Conservation (phyloP, 1,284 basidiomycete genomes). For the Boletus semigastroideus region DNA sequence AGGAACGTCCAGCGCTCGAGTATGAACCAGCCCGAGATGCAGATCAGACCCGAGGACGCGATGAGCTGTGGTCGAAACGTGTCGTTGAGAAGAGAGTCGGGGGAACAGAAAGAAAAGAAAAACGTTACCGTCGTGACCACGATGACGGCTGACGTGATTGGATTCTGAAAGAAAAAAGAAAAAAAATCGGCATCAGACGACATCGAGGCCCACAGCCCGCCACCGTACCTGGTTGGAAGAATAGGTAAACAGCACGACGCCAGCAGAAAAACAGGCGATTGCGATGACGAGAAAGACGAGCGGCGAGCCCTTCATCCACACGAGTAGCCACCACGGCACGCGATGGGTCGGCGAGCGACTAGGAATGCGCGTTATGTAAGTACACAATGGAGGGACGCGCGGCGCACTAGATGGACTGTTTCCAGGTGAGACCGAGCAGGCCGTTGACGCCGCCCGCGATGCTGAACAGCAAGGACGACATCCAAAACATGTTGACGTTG, state of each 20-base stretch:
- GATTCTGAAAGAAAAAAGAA: conserved; percentile 40
- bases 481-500: conserved; percentile 58
- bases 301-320: conserved; percentile 60
- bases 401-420: conserved; percentile 55
- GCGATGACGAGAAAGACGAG: conserved; percentile 57
- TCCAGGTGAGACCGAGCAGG: conserved; percentile 57
- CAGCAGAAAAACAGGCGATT: conserved; percentile 56
- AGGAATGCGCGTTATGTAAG: too few relatives aligned
- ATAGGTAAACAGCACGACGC: conserved; percentile 53
- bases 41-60: conserved; percentile 75
- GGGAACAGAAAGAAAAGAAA: too few relatives aligned
- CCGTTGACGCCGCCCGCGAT: conserved; percentile 61
- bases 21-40: conserved; percentile 75
- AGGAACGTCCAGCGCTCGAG: conserved; percentile 71
- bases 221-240: conserved; percentile 43
- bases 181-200: neutral
- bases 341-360: conserved; percentile 55
- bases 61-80: conserved; percentile 29
- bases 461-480: conserved; percentile 58
- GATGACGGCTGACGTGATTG: conserved; percentile 62
- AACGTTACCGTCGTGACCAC: conserved; percentile 58
- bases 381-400: too few relatives aligned
- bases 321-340: conserved; percentile 49
- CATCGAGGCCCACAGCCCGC: neutral
- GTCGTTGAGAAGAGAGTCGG: neutral